These are phyloP conservation scores for Tylopilus intermedius DNA, from an alignment of 768 basidiomycete species.

Conservation along the genomic window DNA sequence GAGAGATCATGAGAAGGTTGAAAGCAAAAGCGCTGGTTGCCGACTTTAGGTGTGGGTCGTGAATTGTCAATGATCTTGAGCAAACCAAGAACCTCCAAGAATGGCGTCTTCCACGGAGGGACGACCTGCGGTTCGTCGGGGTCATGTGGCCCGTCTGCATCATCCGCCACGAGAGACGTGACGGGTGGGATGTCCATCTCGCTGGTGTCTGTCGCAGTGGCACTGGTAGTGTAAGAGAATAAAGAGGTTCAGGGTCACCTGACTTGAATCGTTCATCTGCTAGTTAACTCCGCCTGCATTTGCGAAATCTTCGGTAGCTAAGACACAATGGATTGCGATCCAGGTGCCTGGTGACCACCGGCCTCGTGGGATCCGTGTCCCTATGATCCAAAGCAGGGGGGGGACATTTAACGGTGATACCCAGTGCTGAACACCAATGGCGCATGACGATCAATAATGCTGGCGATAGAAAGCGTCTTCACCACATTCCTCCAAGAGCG, in stretches of 20 bases:
- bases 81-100: constrained; percentile 9
- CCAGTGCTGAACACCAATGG: no score
- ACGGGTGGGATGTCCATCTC: neutral
- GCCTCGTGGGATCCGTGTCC: neutral
- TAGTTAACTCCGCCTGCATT: constrained; percentile 4
- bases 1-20: constrained; percentile 13
- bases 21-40: constrained; percentile 10
- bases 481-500: no score
- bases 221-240: constrained; percentile 6
- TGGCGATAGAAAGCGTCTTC: no score
- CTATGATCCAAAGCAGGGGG: neutral
- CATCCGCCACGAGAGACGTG: constrained; percentile 6
- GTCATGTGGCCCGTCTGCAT: neutral
- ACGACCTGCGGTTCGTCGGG: neutral
- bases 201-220: constrained; percentile 7
- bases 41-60: neutral
- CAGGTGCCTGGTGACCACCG: neutral
- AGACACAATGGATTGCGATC: neutral
- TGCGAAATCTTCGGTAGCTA: neutral
- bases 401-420: no score
- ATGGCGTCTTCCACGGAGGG: constrained; percentile 8
- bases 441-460: no score
- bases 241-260: constrained; percentile 6
- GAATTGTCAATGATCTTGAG: constrained; percentile 3
- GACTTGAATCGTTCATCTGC: neutral